These are phyloP conservation scores for Nakazawaea populi DNA, from an alignment of 805 yeast genomes.

Conservation along the genomic window DNA sequence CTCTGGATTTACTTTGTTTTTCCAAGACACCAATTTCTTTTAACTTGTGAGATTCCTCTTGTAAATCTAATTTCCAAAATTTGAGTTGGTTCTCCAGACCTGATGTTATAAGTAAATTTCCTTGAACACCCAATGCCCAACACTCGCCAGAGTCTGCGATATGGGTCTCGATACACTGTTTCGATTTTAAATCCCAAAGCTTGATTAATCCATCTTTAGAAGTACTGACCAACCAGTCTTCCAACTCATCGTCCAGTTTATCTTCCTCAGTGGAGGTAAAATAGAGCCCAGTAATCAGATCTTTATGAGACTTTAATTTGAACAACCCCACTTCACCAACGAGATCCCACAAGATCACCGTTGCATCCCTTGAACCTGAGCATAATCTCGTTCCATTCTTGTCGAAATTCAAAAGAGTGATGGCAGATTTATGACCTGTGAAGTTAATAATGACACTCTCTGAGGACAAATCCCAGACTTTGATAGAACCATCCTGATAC, in stretches of 20 bases:
- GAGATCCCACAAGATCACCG: conserved; percentile 89
- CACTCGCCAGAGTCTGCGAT: conserved; percentile 91
- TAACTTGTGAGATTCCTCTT: conserved; percentile 43
- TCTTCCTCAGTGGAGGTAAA: conserved; percentile 31
- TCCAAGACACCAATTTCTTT: conserved; percentile 60
- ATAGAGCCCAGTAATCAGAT: conserved; percentile 73
- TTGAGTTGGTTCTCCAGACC: conserved; percentile 80
- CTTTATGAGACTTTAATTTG: conserved; percentile 84
- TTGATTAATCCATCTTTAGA: conserved; percentile 90
- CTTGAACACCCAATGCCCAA: conserved; percentile 67
- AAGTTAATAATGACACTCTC: conserved; percentile 73
- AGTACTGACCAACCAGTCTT: conserved; percentile 68
- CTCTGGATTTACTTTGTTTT: conserved; percentile 72
- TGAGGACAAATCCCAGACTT: conserved; percentile 86
- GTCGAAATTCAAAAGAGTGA: conserved; percentile 70
- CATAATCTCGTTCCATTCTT: conserved; percentile 75
- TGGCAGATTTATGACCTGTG: conserved; percentile 84
- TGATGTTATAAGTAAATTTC: conserved; percentile 53
- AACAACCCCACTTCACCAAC: conserved; percentile 87
- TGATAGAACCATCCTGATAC: conserved; percentile 80
- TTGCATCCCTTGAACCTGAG: conserved; percentile 84
- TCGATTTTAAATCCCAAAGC: conserved; percentile 86
- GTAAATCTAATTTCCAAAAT: conserved; percentile 70
- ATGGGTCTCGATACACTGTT: conserved; percentile 91
- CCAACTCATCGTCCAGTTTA: conserved; percentile 41